Base-by-base conservation (phyloP, 345 rosid species). In the Pistacia vera region DNA sequence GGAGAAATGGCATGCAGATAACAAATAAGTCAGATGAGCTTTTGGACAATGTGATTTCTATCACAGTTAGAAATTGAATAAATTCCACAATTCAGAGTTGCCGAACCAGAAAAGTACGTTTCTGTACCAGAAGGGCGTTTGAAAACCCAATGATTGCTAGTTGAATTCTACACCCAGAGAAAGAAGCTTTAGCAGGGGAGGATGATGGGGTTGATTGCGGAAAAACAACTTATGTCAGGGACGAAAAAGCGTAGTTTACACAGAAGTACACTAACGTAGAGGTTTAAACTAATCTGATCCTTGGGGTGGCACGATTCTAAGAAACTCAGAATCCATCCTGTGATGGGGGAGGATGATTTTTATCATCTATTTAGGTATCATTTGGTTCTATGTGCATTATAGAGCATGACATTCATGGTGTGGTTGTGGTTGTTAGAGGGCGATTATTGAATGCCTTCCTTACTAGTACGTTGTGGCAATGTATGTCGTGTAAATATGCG, bases 351-450 rank as follows among this genome's bases (percentile, higher is more conserved):
- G 70, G 94, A 97, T 74, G 99, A 96, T 78, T 76, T 76, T 97
- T 97, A 61, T 94, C 98, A 81, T 97, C 99, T 70, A 97, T 83
- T 79, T 97, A 88, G 98, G 99, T 97, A 93, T 62, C 30, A n/a
- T 11, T 22, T 65, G 3, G 2, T 74, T 74, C 28, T 64, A 64
- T 54, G 35, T 54, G 25, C 17, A 55, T 65, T 36, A 25, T 13
- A n/a, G n/a, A 25, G 8, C 28, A 8, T 73, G 25, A 12, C 38
- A 36, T 64, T 61, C 33, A 6, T 58, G 41, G 30, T 59, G 49
- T 35, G 44, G 17, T 22, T 44, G 17, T 66, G 71, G 58, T 52
- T 57, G 30, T n/a, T n/a, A n/a, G 20, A 28, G 48, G 18, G 48
- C 36, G n/a, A 65, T 63, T 2, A 17, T 52, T 57, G 18, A 74